Percentiles rank a stretch among this genome's conserved stretches.
phyloP scores from a whole-genome alignment of 2,329 filamentous ascomycete species.

The Microsporum audouinii region DNA sequence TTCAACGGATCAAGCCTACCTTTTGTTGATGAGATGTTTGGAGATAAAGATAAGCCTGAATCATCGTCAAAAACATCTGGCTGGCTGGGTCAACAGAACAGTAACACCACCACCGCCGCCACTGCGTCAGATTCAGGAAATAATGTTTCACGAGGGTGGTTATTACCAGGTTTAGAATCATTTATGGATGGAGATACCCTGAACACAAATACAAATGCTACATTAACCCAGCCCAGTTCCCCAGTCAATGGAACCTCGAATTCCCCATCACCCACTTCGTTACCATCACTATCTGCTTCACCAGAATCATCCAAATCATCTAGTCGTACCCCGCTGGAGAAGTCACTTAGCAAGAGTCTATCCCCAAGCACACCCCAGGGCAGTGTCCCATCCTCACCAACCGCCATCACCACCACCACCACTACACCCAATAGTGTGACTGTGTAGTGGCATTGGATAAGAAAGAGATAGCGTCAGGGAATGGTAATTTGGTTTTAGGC shows the following conservation, averaged over 20 bases:
- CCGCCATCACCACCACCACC: neutral
- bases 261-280: neutral
- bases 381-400: neutral
- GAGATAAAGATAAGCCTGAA: neutral
- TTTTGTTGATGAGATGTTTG: neutral
- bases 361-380: neutral
- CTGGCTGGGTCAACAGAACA: neutral
- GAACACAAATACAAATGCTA: neutral
- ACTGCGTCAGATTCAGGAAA: neutral
- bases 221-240: neutral
- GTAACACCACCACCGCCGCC: neutral
- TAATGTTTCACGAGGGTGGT: slow-evolving; percentile 1
- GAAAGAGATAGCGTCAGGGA: neutral
- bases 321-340: neutral
- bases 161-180: neutral
- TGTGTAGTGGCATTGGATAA: neutral
- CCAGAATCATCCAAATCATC: neutral
- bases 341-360: neutral
- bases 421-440: neutral
- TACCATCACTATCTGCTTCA: neutral
- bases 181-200: slow-evolving; percentile 1
- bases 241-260: neutral
- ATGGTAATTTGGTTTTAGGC: neutral
- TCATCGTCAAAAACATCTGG: neutral
- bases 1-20: neutral